These are phyloP conservation scores for Haematococcus sp. DNA, from an alignment of 139 green algal species.

Conservation along the genomic window DNA sequence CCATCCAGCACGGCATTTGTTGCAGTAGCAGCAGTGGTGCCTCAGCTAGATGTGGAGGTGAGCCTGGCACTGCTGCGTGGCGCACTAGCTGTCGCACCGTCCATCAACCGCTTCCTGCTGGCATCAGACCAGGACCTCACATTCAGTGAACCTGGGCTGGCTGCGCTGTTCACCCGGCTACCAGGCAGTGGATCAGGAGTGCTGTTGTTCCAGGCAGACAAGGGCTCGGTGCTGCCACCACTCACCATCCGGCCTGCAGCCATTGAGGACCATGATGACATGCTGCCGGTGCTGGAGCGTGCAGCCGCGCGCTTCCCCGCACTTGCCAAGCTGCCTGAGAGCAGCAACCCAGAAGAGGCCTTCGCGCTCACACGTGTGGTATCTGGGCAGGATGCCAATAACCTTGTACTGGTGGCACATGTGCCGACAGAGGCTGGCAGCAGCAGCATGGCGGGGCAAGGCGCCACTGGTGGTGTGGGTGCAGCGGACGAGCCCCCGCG, in stretches of 20 bases:
- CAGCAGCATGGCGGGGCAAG: neutral
- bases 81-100: slow-evolving; percentile 20
- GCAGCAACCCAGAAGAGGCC: slow-evolving; percentile 37
- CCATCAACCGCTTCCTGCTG: slow-evolving; percentile 27
- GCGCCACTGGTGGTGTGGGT: neutral
- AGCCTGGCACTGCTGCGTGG: slow-evolving; percentile 19
- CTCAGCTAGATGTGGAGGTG: slow-evolving; percentile 19
- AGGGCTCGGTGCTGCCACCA: slow-evolving; percentile 24
- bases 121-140: slow-evolving; percentile 24
- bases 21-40: neutral
- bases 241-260: slow-evolving; percentile 41
- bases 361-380: slow-evolving; percentile 68
- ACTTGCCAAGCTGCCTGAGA: slow-evolving; percentile 50
- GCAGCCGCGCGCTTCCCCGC: slow-evolving; percentile 34
- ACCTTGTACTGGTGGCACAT: slow-evolving; percentile 57
- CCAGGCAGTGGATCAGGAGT: neutral
- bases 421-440: neutral
- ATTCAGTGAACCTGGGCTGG: slow-evolving; percentile 18
- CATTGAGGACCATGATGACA: slow-evolving; percentile 66
- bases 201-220: slow-evolving; percentile 17
- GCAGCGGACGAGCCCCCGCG: too few relatives aligned
- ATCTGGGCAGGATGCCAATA: slow-evolving; percentile 37
- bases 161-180: slow-evolving; percentile 6
- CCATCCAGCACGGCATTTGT: slow-evolving; percentile 23
- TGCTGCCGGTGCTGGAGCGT: slow-evolving; percentile 53